A percentile compares a stretch with the other conserved stretches of the same genome.
phyloP scores from a whole-genome alignment of 2,329 filamentous ascomycete genomes.

The Alternaria tenuissima region DNA sequence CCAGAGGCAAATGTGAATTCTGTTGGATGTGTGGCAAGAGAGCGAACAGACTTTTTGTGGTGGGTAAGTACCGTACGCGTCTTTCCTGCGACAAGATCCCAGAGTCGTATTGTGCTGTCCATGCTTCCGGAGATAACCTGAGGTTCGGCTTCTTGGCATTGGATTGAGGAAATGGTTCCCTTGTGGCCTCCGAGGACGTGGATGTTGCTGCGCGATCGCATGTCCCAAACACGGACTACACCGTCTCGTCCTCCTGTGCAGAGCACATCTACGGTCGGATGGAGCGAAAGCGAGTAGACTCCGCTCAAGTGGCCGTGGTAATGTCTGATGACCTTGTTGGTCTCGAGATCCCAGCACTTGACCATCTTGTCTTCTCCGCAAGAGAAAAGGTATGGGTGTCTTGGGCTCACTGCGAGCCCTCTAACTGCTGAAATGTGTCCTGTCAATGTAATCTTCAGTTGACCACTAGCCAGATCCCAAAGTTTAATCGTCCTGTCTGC shows the following conservation, averaged over 20 bases:
- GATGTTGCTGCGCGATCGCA: constrained; percentile 91
- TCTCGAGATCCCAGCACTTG: constrained; percentile 99
- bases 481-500: constrained; percentile 94
- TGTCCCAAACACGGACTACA: constrained; percentile 96
- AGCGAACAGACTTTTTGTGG: constrained; percentile 96
- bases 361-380: constrained; percentile 99
- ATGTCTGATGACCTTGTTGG: constrained; percentile 87
- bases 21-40: constrained; percentile 81
- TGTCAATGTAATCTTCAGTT: constrained; percentile 40
- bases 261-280: constrained; percentile 92
- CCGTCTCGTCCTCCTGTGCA: constrained; percentile 95
- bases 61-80: constrained; percentile 95
- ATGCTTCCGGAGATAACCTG: constrained; percentile 95
- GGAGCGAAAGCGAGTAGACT: constrained; percentile 91
- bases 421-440: constrained; percentile 44
- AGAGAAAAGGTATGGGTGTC: constrained; percentile 96
- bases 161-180: constrained; percentile 85
- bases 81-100: constrained; percentile 96
- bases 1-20: constrained; percentile 97
- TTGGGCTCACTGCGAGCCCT: constrained; percentile 87
- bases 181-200: constrained; percentile 93
- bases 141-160: constrained; percentile 95
- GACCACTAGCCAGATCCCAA: constrained; percentile 90
- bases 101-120: constrained; percentile 71
- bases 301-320: constrained; percentile 97